Evolutionary conservation across 2,329 filamentous ascomycete species (phyloP).

Genomic region (Chaetomiaceae sp.): DNA sequence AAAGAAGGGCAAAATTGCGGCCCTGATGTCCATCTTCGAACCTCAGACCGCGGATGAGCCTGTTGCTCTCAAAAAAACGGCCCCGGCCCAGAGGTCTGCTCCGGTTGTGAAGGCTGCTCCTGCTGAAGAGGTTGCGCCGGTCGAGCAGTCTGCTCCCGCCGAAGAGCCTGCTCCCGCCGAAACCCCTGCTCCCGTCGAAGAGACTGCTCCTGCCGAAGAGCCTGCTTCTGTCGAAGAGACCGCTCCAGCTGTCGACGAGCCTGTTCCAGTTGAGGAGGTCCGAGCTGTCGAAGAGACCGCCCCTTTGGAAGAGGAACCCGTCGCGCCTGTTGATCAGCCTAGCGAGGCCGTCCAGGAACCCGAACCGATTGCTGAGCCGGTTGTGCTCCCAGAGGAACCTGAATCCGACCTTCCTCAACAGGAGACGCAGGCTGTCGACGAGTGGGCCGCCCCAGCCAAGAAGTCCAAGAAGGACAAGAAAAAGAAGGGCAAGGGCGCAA

Average conservation of each 20-base stretch:
- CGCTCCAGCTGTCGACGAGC: background rate
- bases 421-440: background rate
- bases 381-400: background rate
- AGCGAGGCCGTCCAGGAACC: background rate
- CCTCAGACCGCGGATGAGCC: background rate
- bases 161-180: background rate
- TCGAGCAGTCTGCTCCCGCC: background rate
- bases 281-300: background rate
- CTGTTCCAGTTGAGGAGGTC: background rate
- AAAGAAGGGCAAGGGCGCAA: slow-evolving; percentile 19
- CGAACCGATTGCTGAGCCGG: background rate
- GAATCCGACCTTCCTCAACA: background rate
- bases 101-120: background rate
- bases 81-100: background rate
- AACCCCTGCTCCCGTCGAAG: background rate
- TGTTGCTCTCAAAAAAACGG: background rate
- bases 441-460: background rate
- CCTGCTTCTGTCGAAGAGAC: background rate
- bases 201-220: background rate
- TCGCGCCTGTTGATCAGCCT: background rate
- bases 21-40: slow-evolving; percentile 6
- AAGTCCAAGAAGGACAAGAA: slow-evolving; percentile 20
- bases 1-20: slow-evolving; percentile 18
- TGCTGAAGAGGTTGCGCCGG: background rate
- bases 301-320: background rate